A percentile compares a stretch with the other conserved stretches of the same genome.
Evolutionary conservation across 2,329 filamentous ascomycete genomes (phyloP).

Genomic region (Cordyceps javanica): DNA sequence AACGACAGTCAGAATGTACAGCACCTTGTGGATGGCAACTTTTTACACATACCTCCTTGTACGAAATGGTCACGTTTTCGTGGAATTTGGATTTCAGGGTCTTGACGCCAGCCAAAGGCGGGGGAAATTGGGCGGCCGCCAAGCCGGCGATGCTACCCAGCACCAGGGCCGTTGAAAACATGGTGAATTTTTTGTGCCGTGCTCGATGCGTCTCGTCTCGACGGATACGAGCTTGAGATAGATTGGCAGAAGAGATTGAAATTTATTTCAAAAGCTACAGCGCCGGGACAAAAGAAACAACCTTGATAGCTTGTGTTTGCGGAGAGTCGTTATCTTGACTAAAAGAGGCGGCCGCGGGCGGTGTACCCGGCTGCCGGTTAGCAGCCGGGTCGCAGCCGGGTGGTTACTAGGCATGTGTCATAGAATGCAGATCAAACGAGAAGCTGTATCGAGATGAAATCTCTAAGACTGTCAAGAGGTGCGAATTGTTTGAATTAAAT

Average conservation of each 20-base stretch:
- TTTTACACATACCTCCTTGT: conserved; percentile 43
- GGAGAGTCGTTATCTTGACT: background rate
- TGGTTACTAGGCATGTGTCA: background rate
- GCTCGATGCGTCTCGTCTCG: background rate
- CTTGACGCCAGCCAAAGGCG: conserved; percentile 30
- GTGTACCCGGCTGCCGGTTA: background rate
- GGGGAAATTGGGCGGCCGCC: conserved; percentile 25
- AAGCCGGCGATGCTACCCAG: conserved; percentile 18
- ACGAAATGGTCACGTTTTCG: conserved; percentile 54
- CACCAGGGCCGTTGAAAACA: conserved; percentile 13
- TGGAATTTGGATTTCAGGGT: conserved; percentile 53
- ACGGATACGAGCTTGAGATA: background rate
- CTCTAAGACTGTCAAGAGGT: no score
- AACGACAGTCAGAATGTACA: conserved; percentile 36
- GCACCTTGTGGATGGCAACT: no score
- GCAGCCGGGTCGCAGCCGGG: background rate
- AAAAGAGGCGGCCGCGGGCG: background rate
- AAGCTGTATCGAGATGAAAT: no score
- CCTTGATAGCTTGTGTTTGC: conserved; percentile 1
- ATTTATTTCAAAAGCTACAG: background rate
- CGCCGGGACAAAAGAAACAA: background rate
- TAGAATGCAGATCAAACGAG: no score
- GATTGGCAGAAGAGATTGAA: background rate
- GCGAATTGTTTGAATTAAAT: no score
- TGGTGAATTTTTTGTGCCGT: background rate